Evolutionary conservation across 257 asterid genomes (phyloP).

Genomic region (Ajuga chamaepitys): DNA sequence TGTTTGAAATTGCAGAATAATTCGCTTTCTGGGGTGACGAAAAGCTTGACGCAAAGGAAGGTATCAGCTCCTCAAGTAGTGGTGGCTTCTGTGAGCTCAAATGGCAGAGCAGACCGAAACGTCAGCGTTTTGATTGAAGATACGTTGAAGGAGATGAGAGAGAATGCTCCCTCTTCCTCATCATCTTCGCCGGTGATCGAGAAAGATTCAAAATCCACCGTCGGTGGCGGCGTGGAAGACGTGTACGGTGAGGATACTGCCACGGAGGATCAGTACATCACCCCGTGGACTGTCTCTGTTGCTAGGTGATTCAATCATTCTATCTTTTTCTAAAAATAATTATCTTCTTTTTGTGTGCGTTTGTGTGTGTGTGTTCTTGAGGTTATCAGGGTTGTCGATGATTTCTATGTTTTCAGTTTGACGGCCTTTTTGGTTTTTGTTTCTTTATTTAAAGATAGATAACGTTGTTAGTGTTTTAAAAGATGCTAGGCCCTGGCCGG

Average conservation of each 20-base stretch:
- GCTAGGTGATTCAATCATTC: slow-evolving; percentile 45
- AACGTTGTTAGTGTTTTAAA: too few species aligned
- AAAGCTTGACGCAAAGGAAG: slow-evolving; percentile 49
- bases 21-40: slow-evolving; percentile 55
- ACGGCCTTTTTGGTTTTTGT: not conserved
- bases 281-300: slow-evolving; percentile 69
- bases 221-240: slow-evolving; percentile 67
- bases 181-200: slow-evolving; percentile 16
- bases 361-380: not conserved
- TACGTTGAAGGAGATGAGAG: slow-evolving; percentile 46
- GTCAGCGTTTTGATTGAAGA: slow-evolving; percentile 61
- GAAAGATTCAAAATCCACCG: slow-evolving; percentile 29
- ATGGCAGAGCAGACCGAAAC: slow-evolving; percentile 67
- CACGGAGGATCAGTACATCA: slow-evolving; percentile 63
- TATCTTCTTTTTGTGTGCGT: too few species aligned
- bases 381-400: slow-evolving; percentile 9
- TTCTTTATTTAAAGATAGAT: not conserved
- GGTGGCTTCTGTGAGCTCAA: slow-evolving; percentile 56
- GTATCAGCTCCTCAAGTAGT: slow-evolving; percentile 38
- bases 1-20: slow-evolving; percentile 43
- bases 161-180: slow-evolving; percentile 25
- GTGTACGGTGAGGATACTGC: slow-evolving; percentile 82
- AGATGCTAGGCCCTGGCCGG: too few species aligned
- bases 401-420: slow-evolving; percentile 20
- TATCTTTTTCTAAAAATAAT: not conserved